Base-by-base conservation (phyloP, 225 moss, liverwort and hornwort species). In the Marchantia polymorpha region DNA sequence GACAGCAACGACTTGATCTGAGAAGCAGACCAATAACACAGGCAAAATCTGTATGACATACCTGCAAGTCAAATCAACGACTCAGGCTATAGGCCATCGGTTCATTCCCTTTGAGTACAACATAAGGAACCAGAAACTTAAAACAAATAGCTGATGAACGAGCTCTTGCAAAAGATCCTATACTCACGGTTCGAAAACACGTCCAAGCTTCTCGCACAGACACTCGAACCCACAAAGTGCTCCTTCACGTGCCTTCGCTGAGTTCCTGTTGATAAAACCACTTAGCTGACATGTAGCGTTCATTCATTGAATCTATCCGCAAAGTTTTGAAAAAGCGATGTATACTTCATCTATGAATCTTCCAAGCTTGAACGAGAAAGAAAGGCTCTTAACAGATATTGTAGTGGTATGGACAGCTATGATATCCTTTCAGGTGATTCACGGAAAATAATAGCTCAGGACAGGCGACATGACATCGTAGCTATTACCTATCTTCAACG, bases 1-100 rank as follows among this genome's bases (percentile, higher is more conserved):
- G 58, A 99, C 99, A 81, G 99, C 99, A 75, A 95, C 86, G 80
- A 99, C 99, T 88, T 88, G 99, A 88, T 99, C 99, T 82, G 99
- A 99, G 83, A 99, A 99, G 91, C 99, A 95, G 78, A 93, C 89
- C 86, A 99, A 84, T 65, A 99, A 85, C 30, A 95, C 89, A 74
- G 99, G 99, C 85, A 99, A 81, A 66, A 99, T 93, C 83, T 92
- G 89, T 82, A 99, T 99, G 64, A 99, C 91, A 88, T 99, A 96
- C 68, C 96, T 96, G 92, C 90, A 82, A 79, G 52, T 50, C 73
- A 69, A 77, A 60, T 69, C 14, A 77, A 55, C 27, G 61, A 61
- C 25, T 76, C 7, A 76, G 63, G 56, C 31, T 4, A 48, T 46
- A 69, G 26, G 47, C 8, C 47, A 46, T 14, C 14, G 49, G 16